Conservation (phyloP, 805 yeast species). For the Cyberlindnera nakhonratchasimensis region DNA sequence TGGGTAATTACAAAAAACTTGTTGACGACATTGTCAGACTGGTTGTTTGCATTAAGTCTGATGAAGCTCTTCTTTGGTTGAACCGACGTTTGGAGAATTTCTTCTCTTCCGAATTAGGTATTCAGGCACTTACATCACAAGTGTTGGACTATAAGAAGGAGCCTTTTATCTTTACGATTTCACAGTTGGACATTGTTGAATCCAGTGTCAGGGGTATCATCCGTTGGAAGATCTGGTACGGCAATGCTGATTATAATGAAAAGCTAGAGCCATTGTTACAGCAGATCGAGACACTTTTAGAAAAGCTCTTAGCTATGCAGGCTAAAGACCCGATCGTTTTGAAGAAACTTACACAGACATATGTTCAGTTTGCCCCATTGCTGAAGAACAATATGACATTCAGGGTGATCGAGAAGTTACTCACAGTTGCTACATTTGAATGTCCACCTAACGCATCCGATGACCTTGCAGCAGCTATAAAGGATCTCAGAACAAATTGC, state of each 20-base stretch:
- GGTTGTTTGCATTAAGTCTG: conserved; percentile 80
- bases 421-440: conserved; percentile 79
- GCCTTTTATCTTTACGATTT: conserved; percentile 70
- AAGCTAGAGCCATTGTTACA: conserved; percentile 48
- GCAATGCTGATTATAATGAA: conserved; percentile 48
- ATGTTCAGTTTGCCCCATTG: conserved; percentile 91
- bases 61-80: conserved; percentile 78
- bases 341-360: conserved; percentile 83
- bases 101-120: conserved; percentile 69
- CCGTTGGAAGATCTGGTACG: conserved; percentile 94
- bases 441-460: conserved; percentile 66
- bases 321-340: conserved; percentile 76
- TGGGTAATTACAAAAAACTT: conserved; percentile 75
- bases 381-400: conserved; percentile 82
- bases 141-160: conserved; percentile 56
- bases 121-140: conserved; percentile 52
- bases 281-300: conserved; percentile 66
- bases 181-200: conserved; percentile 84
- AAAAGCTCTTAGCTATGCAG: conserved; percentile 68
- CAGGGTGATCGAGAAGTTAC: conserved; percentile 77
- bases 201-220: conserved; percentile 88
- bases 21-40: conserved; percentile 90
- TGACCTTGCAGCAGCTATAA: conserved; percentile 72
- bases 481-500: conserved; percentile 86
- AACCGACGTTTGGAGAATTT: conserved; percentile 68